These are phyloP conservation scores for Russula griseocarnosa DNA, from an alignment of 768 basidiomycete genomes.

Conservation along the genomic window DNA sequence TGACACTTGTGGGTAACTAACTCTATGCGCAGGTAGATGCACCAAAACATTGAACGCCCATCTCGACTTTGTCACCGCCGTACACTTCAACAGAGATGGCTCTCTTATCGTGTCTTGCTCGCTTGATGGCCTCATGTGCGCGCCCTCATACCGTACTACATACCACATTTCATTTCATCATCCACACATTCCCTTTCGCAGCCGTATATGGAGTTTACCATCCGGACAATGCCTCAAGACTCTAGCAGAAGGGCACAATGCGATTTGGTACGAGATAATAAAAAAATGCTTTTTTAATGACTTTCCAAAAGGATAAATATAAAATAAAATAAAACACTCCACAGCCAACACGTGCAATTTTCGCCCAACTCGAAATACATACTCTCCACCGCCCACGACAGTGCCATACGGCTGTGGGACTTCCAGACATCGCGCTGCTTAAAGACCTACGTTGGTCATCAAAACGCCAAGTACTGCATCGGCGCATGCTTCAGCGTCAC, in stretches of 20 bases:
- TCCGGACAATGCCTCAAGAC: constrained; percentile 96
- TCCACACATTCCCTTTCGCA: constrained; percentile 33
- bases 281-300: neutral
- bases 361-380: constrained; percentile 96
- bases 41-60: constrained; percentile 88
- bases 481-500: constrained; percentile 81
- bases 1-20: neutral
- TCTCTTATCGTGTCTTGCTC: constrained; percentile 88
- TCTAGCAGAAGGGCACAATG: constrained; percentile 82
- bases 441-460: constrained; percentile 85
- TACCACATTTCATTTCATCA: neutral
- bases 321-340: neutral
- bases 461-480: constrained; percentile 80
- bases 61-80: constrained; percentile 90
- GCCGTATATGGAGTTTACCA: constrained; percentile 92
- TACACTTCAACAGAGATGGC: constrained; percentile 91
- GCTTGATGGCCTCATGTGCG: constrained; percentile 91
- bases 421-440: constrained; percentile 87
- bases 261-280: constrained; percentile 69
- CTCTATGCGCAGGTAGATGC: constrained; percentile 56
- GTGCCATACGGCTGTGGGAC: constrained; percentile 91
- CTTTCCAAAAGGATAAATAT: neutral
- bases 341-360: constrained; percentile 86
- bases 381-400: constrained; percentile 90
- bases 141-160: constrained; percentile 14